These are phyloP conservation scores for Zancudomyces culisetae DNA, from an alignment of 371 early-diverging fungal species.

Conservation along the genomic window DNA sequence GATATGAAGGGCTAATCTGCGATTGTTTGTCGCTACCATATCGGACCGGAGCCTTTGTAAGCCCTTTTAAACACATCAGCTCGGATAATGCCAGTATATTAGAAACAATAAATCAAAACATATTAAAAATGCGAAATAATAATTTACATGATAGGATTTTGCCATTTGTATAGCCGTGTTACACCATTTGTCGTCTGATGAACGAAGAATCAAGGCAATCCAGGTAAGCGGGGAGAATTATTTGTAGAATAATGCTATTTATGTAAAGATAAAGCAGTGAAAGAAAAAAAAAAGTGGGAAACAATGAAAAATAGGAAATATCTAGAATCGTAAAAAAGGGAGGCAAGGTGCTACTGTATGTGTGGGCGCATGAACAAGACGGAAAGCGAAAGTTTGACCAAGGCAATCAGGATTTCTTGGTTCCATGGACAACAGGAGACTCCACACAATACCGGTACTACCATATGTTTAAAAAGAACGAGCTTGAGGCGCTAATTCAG, in stretches of 20 bases:
- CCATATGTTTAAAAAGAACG: conserved; percentile 77
- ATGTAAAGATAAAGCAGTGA: neutral
- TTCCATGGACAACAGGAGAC: conserved; percentile 59
- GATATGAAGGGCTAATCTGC: conserved; percentile 65
- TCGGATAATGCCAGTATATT: no score
- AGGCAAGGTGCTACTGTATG: conserved; percentile 66
- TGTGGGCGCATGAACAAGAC: conserved; percentile 88
- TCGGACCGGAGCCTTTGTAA: conserved; percentile 41
- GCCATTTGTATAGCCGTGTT: conserved; percentile 88
- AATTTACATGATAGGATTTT: conserved; percentile 37
- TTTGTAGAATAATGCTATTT: neutral
- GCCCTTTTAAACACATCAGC: no score
- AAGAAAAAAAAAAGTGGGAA: neutral
- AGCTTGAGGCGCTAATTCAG: conserved; percentile 49
- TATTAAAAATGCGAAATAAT: no score
- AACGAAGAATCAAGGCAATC: conserved; percentile 53
- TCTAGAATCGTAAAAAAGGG: conserved; percentile 49
- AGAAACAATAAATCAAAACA: no score
- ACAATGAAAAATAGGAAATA: conserved; percentile 32
- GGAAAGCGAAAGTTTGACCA: conserved; percentile 56
- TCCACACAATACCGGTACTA: conserved; percentile 61
- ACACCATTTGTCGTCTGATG: conserved; percentile 75
- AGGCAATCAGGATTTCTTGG: conserved; percentile 74
- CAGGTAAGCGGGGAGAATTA: conserved; percentile 13
- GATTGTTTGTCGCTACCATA: conserved; percentile 69